These are phyloP conservation scores for Phylloporus sp. DNA, from an alignment of 768 basidiomycete genomes.

Conservation along the genomic window DNA sequence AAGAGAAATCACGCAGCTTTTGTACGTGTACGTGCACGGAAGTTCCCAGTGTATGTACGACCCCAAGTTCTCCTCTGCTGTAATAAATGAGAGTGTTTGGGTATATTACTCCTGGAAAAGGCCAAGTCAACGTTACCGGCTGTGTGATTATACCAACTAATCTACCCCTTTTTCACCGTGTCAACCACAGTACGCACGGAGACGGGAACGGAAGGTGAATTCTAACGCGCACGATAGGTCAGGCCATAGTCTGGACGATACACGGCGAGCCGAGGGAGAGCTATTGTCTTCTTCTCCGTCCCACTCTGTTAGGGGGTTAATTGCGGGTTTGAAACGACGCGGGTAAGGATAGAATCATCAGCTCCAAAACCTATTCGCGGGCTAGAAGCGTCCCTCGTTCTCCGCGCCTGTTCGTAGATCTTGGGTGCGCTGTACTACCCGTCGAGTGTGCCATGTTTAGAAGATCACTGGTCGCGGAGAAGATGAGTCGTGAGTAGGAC, in stretches of 20 bases:
- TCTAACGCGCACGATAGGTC: neutral
- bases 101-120: conserved; percentile 4
- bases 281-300: neutral
- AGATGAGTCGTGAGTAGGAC: neutral
- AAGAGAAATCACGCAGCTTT: neutral
- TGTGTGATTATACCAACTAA: neutral
- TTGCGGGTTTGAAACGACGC: neutral
- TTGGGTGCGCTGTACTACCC: neutral
- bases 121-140: neutral
- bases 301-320: neutral
- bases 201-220: conserved; percentile 9
- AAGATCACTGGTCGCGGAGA: conserved; percentile 8
- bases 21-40: conserved; percentile 9
- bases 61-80: neutral
- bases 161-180: neutral
- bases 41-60: neutral
- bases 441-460: conserved; percentile 3
- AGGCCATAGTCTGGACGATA: neutral
- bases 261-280: neutral
- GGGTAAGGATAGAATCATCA: neutral
- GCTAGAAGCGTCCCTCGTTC: conserved; percentile 1
- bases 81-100: neutral
- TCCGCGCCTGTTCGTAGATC: conserved; percentile 2
- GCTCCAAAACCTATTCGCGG: neutral
- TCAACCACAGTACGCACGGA: neutral